Base-by-base conservation (phyloP, 305 asterid species). In the Rubia tinctorum region DNA sequence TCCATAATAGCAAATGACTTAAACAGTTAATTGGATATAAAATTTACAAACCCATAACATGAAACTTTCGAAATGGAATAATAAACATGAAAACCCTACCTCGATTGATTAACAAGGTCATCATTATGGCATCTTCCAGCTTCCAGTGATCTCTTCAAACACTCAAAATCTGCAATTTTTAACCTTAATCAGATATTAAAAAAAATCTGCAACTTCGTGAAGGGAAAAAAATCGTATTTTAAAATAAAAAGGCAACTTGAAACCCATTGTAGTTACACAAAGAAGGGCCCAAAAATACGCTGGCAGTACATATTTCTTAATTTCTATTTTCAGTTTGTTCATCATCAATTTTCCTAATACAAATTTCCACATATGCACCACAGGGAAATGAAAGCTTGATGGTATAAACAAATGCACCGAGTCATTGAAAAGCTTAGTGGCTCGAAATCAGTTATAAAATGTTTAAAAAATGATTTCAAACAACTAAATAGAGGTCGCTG, bases 61-160 rank as follows among this genome's bases (percentile, higher is more conserved):
- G 69, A 5, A 39, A 18, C 30, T 39, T 39, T 40, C 69, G 40
- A n/a, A 66, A 40, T 66, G 69, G 51, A 66, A 66, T 37, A 10
- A 66, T 22, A 43, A 66, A 66, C 37, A 40, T 40, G 17, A 40
- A 42, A 42, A 8, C 18, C 51, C n/a, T 42, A 66, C 71, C 71
- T 66, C 55, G 55, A 43, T 66, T 66, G 71, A 43, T 66, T 56
- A 66, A 43, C 71, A 66, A n/a, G 37, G 55, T 56, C 56, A 43
- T 42, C 70, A 66, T 66, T 34, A 34, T 61, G 8, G 68, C 37
- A 63, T 6, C 44, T 9, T 34, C 23, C 30, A 34, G 70, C 23
- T 66, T 66, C 70, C 30, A 42, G 8, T 42, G 55, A 66, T 66
- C 7, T 40, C 70, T 66, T 20, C 55, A 42, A 66, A 66, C 55